A percentile compares a stretch with the other conserved stretches of the same genome.
phyloP scores from a whole-genome alignment of 192 early-diverging fungal genomes.

The Oehlia diaphana region DNA sequence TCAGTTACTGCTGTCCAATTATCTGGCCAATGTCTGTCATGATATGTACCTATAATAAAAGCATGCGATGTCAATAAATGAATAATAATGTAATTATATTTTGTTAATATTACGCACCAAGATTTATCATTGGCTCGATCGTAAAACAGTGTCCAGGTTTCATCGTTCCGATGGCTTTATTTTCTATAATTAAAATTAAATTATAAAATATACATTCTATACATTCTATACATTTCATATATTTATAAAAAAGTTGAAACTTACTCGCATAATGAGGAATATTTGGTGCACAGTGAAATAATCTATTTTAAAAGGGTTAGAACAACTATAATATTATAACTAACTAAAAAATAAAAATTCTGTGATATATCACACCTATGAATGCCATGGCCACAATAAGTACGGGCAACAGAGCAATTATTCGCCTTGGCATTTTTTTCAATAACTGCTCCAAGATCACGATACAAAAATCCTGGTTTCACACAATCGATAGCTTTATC shows the following conservation, averaged over 20 bases:
- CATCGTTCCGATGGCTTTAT: constrained; percentile 95
- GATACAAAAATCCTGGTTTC: constrained; percentile 88
- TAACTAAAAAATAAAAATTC: neutral
- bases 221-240: neutral
- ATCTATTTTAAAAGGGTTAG: constrained; percentile 39
- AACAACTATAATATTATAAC: neutral
- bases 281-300: constrained; percentile 90
- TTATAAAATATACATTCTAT: neutral
- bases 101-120: constrained; percentile 50
- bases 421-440: constrained; percentile 81
- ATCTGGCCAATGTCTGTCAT: constrained; percentile 74
- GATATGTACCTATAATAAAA: constrained; percentile 37
- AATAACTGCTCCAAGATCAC: constrained; percentile 90
- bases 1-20: constrained; percentile 87
- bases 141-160: constrained; percentile 96
- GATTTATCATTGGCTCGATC: constrained; percentile 99
- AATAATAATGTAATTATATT: neutral
- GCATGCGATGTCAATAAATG: neutral
- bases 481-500: constrained; percentile 90
- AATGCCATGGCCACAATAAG: constrained; percentile 94
- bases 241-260: constrained; percentile 3
- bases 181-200: constrained; percentile 43
- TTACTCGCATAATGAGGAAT: constrained; percentile 90
- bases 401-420: constrained; percentile 89
- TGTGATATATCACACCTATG: constrained; percentile 20